These are phyloP conservation scores for Kazachstania sp. DNA, from an alignment of 1,139 yeast species.

Conservation along the genomic window DNA sequence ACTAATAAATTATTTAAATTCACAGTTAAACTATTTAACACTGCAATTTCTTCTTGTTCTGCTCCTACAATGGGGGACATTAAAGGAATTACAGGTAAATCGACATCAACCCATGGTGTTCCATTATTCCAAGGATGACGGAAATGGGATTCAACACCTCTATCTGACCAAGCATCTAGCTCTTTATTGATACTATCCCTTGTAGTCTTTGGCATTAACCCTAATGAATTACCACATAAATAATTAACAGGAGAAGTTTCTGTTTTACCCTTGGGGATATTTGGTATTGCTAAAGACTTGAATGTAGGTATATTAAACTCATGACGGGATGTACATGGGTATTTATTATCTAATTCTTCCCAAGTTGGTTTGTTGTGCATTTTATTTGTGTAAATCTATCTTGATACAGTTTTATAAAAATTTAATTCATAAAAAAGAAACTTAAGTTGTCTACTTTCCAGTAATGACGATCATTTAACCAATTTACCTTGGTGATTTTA, in stretches of 20 bases:
- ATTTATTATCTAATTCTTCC: conserved; percentile 22
- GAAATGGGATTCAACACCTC: conserved; percentile 84
- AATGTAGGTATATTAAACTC: conserved; percentile 55
- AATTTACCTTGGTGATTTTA: no score
- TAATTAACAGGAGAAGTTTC: conserved; percentile 34
- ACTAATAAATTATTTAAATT: conserved; percentile 68
- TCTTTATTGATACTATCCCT: conserved; percentile 53
- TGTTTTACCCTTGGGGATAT: conserved; percentile 6
- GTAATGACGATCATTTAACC: no score
- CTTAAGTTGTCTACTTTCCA: no score
- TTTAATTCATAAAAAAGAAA: background rate
- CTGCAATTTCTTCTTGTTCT: conserved; percentile 61
- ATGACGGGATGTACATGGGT: conserved; percentile 33
- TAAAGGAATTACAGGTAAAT: conserved; percentile 61
- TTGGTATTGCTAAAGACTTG: conserved; percentile 41
- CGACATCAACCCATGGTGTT: conserved; percentile 76
- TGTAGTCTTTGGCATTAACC: conserved; percentile 70
- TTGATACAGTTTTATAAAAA: background rate
- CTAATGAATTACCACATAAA: conserved; percentile 86
- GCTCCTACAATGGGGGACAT: conserved; percentile 76
- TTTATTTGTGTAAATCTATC: background rate
- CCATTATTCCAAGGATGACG: conserved; percentile 44
- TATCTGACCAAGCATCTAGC: conserved; percentile 67
- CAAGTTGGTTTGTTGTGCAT: conserved; percentile 8
- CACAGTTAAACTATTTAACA: conserved; percentile 78